These are phyloP conservation scores for Fusarium mangiferae DNA, from an alignment of 2,329 filamentous ascomycete genomes.

Conservation along the genomic window DNA sequence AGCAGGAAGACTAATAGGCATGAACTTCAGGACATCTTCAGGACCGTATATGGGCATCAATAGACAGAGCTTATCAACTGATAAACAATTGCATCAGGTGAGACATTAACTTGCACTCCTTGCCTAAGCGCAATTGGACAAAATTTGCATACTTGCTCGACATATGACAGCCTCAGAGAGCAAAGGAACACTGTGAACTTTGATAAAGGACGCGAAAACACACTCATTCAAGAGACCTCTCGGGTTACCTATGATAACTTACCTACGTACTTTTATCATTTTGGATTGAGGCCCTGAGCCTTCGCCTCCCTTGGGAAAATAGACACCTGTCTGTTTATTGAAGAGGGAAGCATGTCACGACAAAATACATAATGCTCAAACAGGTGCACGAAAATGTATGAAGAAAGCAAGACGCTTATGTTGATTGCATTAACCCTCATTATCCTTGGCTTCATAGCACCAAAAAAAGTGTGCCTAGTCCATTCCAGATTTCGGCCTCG, in stretches of 20 bases:
- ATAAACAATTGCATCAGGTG: neutral
- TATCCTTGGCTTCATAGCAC: neutral
- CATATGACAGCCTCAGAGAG: neutral
- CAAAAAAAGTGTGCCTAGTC: neutral
- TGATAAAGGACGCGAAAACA: neutral
- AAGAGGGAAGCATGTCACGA: neutral
- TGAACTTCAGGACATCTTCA: neutral
- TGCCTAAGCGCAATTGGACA: no score
- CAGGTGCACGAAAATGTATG: neutral
- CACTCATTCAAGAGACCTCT: neutral
- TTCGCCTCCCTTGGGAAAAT: neutral
- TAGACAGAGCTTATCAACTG: neutral
- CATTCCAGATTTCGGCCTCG: neutral
- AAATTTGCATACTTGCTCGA: neutral
- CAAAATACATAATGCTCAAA: neutral
- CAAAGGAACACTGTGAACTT: neutral
- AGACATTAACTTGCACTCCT: neutral
- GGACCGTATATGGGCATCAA: neutral
- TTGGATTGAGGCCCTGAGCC: neutral
- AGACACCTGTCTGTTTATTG: neutral
- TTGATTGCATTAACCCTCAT: constrained; percentile 7
- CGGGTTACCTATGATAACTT: neutral
- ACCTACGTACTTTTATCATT: neutral
- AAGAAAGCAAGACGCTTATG: constrained; percentile 3
- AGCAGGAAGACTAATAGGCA: neutral